Evolutionary conservation across 805 yeast genomes (phyloP), one percentile per base, ranked within the genome.

Genomic region (Maudiozyma turicensis): DNA sequence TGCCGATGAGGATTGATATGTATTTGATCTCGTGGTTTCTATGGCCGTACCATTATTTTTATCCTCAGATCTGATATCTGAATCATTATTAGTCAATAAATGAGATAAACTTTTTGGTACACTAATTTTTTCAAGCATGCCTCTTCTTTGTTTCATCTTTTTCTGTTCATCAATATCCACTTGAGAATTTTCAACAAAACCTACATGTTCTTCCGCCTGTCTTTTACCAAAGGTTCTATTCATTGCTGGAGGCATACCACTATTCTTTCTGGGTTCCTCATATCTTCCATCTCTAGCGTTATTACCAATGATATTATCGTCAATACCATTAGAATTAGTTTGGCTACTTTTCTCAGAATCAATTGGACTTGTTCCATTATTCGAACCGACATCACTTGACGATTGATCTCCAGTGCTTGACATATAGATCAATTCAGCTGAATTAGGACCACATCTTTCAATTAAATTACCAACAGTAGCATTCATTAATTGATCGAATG

Each of bases 401-500:
- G 14, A 7, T 9, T n/a, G 5, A 32, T 14, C 28, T 13, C 28
- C 29, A 9, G 31, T 40, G 11, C 20, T 45, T 15, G 43, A 34
- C 50, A 55, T 52, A 44, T 74, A 73, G n/a, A 78, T 70, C 30
- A 78, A 65, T 53, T 79, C 83, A 1, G 80, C 70, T 3, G 83
- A 75, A 59, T 78, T 80, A 1, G 82, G 81, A 0, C 84, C 83
- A 68, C 84, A 78, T 56, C 82, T 68, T 49, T 80, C 77, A 48
- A 78, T 76, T 55, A 81, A 64, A 55, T 81, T 80, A 45, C 80
- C 82, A 30, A 80, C 72, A 0, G 86, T 81, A 7, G 84, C 83
- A 54, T 73, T 70, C 80, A 80, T 77, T 50, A 81, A 63, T 55
- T 79, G 82, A 58, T 81, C 87, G 65, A 81, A 81, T 1, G 84